Base-by-base conservation (phyloP, 2,329 filamentous ascomycete species). In the Colletotrichum lini region DNA sequence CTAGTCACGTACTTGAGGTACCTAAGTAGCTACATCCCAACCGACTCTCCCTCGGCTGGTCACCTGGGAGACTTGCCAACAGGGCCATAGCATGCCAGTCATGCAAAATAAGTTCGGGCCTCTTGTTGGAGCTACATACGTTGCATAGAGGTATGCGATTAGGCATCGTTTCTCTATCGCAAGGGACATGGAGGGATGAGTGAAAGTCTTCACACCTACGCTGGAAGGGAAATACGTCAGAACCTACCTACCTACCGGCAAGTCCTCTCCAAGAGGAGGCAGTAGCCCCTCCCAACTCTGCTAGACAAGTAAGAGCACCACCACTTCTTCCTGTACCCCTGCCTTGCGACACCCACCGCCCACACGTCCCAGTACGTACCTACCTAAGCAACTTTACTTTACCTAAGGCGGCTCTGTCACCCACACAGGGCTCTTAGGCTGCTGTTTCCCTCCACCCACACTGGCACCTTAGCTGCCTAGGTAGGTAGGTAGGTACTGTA, bases 371-470 rank as follows among this genome's bases (percentile, higher is more conserved):
- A 16, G 47, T 68, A 71, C 68, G 65, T 71, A 68, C 65, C 47
- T 71, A 68, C 58, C 47, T 42, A 13, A 10, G 47, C 9, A 16
- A 40, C 47, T 49, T 62, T 70, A 40, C 47, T 49, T 62, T 70
- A 52, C 61, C 67, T 59, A 66, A 61, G 68, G 64, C 57, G 47
- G 67, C 53, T 56, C 53, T 18, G 53, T 57, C 63, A 61, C 67
- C 57, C 52, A 71, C 61, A 61, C 58, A 71, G 68, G 52, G 65
- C 65, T 63, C 40, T 45, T n/a, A 30, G 18, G 58, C 59, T 72
- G 52, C 58, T 44, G 52, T 59, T 64, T 30, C 67, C 63, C 59
- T 21, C 52, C 59, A 52, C 67, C 53, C 21, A 67, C 66, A 57
- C 35, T 52, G 64, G 30, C 50, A 56, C 56, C 47, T 18, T 38